A percentile compares a stretch with the other conserved stretches of the same genome.
Evolutionary conservation across 805 yeast species (phyloP).

Genomic region (Candida pini): DNA sequence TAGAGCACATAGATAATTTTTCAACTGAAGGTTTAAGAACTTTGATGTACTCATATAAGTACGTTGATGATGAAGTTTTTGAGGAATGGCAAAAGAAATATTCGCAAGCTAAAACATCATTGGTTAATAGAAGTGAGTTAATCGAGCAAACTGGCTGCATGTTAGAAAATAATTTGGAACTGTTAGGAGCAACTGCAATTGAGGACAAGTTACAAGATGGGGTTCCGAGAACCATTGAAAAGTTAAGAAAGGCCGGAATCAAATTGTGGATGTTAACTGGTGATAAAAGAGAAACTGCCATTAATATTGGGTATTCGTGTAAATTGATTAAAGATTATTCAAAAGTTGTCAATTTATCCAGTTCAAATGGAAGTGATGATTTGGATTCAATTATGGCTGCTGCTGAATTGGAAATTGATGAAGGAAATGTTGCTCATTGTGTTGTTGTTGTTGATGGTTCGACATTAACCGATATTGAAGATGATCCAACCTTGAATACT

Average conservation of each 20-base stretch:
- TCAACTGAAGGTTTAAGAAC: constrained; percentile 95
- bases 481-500: constrained; percentile 64
- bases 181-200: constrained; percentile 92
- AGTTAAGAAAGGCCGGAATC: constrained; percentile 86
- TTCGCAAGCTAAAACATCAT: constrained; percentile 69
- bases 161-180: constrained; percentile 61
- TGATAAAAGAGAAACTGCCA: constrained; percentile 96
- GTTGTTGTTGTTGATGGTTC: constrained; percentile 95
- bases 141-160: constrained; percentile 69
- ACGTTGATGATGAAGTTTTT: constrained; percentile 58
- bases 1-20: constrained; percentile 89
- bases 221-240: constrained; percentile 93
- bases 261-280: constrained; percentile 99
- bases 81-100: constrained; percentile 62
- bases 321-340: constrained; percentile 89
- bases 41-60: constrained; percentile 71
- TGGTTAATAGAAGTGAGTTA: constrained; percentile 57
- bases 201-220: constrained; percentile 96
- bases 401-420: constrained; percentile 65
- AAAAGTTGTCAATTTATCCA: constrained; percentile 65
- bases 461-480: constrained; percentile 68
- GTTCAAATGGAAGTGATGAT: constrained; percentile 37
- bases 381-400: constrained; percentile 67
- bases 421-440: constrained; percentile 82
- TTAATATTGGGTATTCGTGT: constrained; percentile 94